Percentiles rank a stretch among this genome's conserved stretches.
Evolutionary conservation across 768 basidiomycete genomes (phyloP).

Genomic region (Lactifluus hygrophoroides): DNA sequence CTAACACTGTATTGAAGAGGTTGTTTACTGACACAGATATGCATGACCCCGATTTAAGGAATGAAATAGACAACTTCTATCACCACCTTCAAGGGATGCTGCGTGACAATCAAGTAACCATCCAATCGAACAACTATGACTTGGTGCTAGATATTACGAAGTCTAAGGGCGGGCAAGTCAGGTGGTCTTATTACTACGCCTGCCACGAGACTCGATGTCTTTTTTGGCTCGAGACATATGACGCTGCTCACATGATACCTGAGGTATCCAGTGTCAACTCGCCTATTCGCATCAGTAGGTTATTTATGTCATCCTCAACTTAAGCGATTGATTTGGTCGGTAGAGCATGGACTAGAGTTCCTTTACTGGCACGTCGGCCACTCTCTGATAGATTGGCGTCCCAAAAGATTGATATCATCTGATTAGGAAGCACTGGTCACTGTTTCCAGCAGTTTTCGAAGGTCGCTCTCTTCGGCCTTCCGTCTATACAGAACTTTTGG

Average conservation of each 20-base stretch:
- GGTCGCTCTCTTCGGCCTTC: background rate
- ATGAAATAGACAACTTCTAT: conserved; percentile 29
- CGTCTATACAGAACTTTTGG: conserved; percentile 27
- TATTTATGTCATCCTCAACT: background rate
- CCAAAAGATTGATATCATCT: background rate
- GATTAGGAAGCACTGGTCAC: conserved; percentile 18
- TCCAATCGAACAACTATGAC: conserved; percentile 18
- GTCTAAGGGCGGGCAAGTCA: conserved; percentile 17
- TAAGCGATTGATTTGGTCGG: background rate
- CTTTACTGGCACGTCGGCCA: conserved; percentile 20
- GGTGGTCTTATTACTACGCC: no score
- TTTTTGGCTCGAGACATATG: no score
- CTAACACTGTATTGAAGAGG: no score
- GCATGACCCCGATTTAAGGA: conserved; percentile 28
- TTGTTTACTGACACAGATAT: conserved; percentile 21
- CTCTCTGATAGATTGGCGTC: background rate
- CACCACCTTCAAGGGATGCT: background rate
- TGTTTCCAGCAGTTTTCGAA: background rate
- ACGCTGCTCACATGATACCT: no score
- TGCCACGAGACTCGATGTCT: no score
- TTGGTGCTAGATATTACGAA: conserved; percentile 9
- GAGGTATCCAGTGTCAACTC: no score
- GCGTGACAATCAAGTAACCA: conserved; percentile 16
- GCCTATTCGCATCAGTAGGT: no score
- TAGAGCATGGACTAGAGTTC: conserved; percentile 19